phyloP scores from a whole-genome alignment of 192 early-diverging fungal species.

The Coemansia sp. region DNA sequence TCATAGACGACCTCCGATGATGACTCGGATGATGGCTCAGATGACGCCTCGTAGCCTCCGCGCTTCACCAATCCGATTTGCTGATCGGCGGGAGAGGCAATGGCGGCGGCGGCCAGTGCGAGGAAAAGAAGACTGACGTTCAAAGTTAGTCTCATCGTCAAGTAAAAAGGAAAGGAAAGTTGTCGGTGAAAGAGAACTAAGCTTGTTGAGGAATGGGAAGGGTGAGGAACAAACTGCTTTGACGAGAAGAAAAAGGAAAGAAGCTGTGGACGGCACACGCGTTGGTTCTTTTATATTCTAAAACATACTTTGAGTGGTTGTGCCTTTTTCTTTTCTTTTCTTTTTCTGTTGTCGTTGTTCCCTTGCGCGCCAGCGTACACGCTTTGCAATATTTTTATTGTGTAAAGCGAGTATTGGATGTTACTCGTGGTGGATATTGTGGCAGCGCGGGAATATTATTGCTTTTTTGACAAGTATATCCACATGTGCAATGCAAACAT shows the following conservation, averaged over 20 bases:
- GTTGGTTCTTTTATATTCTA: neutral
- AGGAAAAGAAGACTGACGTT: conserved; percentile 47
- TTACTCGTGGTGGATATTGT: too few species aligned
- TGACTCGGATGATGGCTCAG: conserved; percentile 22
- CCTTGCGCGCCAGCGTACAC: neutral
- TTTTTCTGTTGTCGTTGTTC: too few species aligned
- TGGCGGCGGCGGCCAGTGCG: conserved; percentile 35
- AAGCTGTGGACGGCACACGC: neutral
- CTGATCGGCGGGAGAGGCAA: conserved; percentile 30
- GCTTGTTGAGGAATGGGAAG: neutral
- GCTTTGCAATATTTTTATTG: neutral
- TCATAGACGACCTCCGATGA: conserved; percentile 26
- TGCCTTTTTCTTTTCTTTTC: too few species aligned
- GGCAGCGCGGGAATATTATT: too few species aligned
- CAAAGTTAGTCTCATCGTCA: conserved; percentile 35
- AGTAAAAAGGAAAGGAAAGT: neutral
- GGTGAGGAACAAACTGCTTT: neutral
- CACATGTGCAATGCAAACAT: neutral
- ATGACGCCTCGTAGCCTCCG: conserved; percentile 17
- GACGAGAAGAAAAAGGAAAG: neutral
- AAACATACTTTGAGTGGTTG: too few species aligned
- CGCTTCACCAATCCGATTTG: conserved; percentile 34
- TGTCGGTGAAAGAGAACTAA: neutral
- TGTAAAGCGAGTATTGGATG: too few species aligned
- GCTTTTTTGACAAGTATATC: neutral